Percentiles rank a stretch among this genome's conserved stretches.
Evolutionary conservation across 73 alveolate species (phyloP).

Genomic region (Chromera velia): DNA sequence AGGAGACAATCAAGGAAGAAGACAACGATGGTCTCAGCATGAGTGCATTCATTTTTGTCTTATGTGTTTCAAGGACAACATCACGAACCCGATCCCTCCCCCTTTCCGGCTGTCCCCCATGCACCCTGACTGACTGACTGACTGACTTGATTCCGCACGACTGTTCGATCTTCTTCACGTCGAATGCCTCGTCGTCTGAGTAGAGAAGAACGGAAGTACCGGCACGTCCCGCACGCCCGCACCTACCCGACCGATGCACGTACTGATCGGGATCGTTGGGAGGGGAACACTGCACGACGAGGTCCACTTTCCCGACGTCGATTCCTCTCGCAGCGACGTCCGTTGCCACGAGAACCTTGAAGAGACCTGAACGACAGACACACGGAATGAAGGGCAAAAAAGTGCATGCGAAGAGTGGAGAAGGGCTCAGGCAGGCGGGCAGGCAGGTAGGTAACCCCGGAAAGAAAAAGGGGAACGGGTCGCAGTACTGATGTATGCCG

Average conservation of each 20-base stretch:
- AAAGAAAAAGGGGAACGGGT: no score
- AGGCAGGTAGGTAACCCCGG: no score
- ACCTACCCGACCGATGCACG: constrained; percentile 91
- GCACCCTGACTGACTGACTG: no score
- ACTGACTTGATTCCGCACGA: neutral
- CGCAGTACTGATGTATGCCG: no score
- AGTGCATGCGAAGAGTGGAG: no score
- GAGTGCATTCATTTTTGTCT: no score
- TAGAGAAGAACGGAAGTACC: constrained; percentile 84
- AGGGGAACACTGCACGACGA: constrained; percentile 86
- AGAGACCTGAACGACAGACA: constrained; percentile 49
- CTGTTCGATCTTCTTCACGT: neutral
- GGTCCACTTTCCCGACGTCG: constrained; percentile 89
- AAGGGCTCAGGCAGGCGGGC: no score
- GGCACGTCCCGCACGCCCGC: constrained; percentile 85
- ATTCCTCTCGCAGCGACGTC: constrained; percentile 95
- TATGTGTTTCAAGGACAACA: no score
- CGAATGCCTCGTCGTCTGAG: constrained; percentile 62
- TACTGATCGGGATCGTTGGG: constrained; percentile 91
- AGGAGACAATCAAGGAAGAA: no score
- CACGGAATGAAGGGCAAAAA: neutral
- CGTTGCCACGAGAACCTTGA: constrained; percentile 86
- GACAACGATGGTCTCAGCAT: no score
- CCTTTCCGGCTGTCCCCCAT: no score
- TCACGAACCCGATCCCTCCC: no score